Base-by-base conservation (phyloP, 1,139 yeast species). In the Kazachstania sp. region DNA sequence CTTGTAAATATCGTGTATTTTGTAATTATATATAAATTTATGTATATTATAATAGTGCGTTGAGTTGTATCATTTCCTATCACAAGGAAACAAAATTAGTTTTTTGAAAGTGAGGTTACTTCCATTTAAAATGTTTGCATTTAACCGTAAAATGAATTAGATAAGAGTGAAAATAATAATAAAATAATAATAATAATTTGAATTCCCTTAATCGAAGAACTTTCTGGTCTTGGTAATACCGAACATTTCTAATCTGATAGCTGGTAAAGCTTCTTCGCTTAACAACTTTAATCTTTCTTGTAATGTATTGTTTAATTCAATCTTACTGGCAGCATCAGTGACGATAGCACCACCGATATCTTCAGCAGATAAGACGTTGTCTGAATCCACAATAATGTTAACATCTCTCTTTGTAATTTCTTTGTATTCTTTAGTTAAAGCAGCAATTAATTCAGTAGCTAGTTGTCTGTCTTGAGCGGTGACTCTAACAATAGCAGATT, bases 201-300 rank as follows among this genome's bases (percentile, higher is more conserved):
- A 6, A 15, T 5, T 12, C 3, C 11, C 18, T 64, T 77, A 90
- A 65, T 88, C 95, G 64, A 87, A 86, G 78, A 87, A 90, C 73
- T 86, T 86, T 77, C 97, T 86, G 47, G 92, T 69, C 49, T 77
- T 70, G 29, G 97, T 84, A 49, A 86, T 82, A 47, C 98, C 98
- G 67, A 88, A 92, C 64, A 92, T 72, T 61, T 88, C 95, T 55
- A 84, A 73, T 71, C 97, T 83, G 57, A 94, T 83, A 47, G 90
- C 95, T 45, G 99, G 99, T 58, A 94, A 78, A 8, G 96, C 86
- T 61, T 81, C 86, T 66, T 85, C 85, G 43, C 86, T 77, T 62
- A 92, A 75, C 54, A 94, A 72, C 61, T 81, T 78, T 64, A 92
- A 78, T 71, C 99, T 86, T 73, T 90, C 97, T 62, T 87, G 96